A percentile compares a stretch with the other conserved stretches of the same genome.
These are phyloP conservation scores for Didymella pomorum DNA, from an alignment of 2,329 filamentous ascomycete genomes.

Conservation along the genomic window DNA sequence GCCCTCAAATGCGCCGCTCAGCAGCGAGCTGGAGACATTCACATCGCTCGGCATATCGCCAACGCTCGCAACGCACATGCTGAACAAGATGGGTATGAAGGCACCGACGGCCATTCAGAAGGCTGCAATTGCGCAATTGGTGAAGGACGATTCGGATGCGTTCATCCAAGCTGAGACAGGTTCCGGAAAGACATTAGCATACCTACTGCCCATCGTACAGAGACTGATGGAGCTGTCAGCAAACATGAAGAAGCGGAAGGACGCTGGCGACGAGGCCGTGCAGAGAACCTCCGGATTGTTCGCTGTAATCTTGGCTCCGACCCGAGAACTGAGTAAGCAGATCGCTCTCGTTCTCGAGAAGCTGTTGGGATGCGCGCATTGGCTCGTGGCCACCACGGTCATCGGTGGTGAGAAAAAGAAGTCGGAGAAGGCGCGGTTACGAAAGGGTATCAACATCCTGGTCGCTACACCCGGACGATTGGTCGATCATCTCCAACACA, in stretches of 20 bases:
- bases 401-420: conserved; percentile 77
- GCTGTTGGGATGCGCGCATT: conserved; percentile 86
- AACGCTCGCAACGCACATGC: conserved; percentile 80
- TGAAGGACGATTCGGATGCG: conserved; percentile 84
- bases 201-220: conserved; percentile 90
- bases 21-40: conserved; percentile 84
- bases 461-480: conserved; percentile 93
- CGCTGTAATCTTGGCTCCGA: conserved; percentile 92
- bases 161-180: conserved; percentile 98
- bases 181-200: conserved; percentile 97
- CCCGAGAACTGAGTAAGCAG: conserved; percentile 92
- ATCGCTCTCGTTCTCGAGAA: conserved; percentile 87
- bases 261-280: conserved; percentile 57
- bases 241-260: conserved; percentile 54
- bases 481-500: conserved; percentile 91
- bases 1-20: conserved; percentile 89
- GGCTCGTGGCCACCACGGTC: conserved; percentile 90
- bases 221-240: conserved; percentile 78
- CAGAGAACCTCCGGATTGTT: conserved; percentile 89
- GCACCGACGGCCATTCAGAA: conserved; percentile 95
- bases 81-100: conserved; percentile 85
- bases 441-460: conserved; percentile 94
- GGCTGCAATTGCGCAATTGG: conserved; percentile 80
- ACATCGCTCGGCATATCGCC: conserved; percentile 83
- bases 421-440: conserved; percentile 88